Evolutionary conservation across 352 stramenopile species (phyloP), one percentile per base, ranked within the genome.

Genomic region (Phytopythium cucurbitacearum): DNA sequence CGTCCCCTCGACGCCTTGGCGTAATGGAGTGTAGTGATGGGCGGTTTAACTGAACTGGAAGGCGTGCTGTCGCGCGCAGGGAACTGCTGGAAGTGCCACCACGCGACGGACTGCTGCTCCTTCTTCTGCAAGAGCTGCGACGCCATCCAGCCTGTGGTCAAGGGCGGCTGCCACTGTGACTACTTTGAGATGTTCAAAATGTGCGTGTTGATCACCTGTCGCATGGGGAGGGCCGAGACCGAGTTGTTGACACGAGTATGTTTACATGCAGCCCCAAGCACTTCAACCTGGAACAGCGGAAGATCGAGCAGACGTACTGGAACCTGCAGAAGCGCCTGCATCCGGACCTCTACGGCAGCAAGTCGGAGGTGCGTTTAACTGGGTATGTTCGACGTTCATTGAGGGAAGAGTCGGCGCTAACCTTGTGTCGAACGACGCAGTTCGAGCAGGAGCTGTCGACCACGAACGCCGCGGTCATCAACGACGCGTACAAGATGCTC

Each of bases 141-240:
- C 45, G 72, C 74, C 37, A 94, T 94, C 57, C 84, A 92, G 58
- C 81, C 84, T 10, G 66, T 94, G 47, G 51, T 85, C 51, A 75
- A 78, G 34, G 51, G 46, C 21, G 65, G 70, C 46, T 76, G 72
- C 38, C 73, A 84, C 56, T 94, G 84, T 64, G 75, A 94, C 62
- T 92, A 89, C 69, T 92, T 94, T 66, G 82, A 91, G 61, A 76
- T 94, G 60, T 94, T 94, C 57, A 53, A 89, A 56, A 76, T 94
- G 84, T 92, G 69, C 57, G 67, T 72, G 33, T 40, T 10, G 6
- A 6, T n/a, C 11, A 32, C 12, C 7, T 32, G 3, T 5, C n/a
- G 33, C 28, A 53, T 35, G 21, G 39, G 21, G 5, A 53, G 48
- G 21, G 54, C 8, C 43, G 32, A 36, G 42, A 49, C 13, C 21